Percentiles rank a stretch among this genome's conserved stretches.
These are phyloP conservation scores for Claviceps digitariae DNA, from an alignment of 2,329 filamentous ascomycete species.

Conservation along the genomic window DNA sequence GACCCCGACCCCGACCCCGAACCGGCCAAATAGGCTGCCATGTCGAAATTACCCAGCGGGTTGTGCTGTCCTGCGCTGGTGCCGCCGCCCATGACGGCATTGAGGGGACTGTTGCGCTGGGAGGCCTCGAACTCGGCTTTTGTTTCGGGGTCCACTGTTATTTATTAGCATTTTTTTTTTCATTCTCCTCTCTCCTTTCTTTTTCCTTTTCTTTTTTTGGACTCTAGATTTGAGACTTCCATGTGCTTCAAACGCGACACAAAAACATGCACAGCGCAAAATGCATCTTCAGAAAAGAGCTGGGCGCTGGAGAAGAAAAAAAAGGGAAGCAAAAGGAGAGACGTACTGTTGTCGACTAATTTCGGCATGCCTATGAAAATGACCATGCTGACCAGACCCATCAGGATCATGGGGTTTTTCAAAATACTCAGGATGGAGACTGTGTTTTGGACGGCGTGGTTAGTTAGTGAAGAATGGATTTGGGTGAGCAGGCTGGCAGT, in stretches of 20 bases:
- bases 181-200: not conserved
- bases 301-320: not conserved
- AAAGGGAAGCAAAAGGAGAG: not conserved
- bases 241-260: too few species aligned
- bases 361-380: conserved; percentile 91
- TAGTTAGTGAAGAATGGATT: too few species aligned
- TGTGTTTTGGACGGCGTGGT: conserved; percentile 18
- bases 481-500: too few species aligned
- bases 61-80: conserved; percentile 20
- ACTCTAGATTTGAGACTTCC: too few species aligned
- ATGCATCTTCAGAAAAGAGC: too few species aligned
- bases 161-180: not conserved
- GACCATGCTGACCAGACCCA: conserved; percentile 69
- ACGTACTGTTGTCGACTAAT: conserved; percentile 86
- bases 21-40: conserved; percentile 50
- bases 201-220: too few species aligned
- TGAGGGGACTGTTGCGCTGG: conserved; percentile 62
- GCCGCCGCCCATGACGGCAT: conserved; percentile 34
- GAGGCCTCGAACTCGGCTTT: conserved; percentile 84
- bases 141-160: conserved; percentile 87
- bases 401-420: conserved; percentile 93
- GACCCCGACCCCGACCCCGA: too few species aligned
- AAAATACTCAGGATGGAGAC: conserved; percentile 71
- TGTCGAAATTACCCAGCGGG: conserved; percentile 43
- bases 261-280: too few species aligned